Evolutionary conservation across 495 filamentous ascomycete genomes (phyloP).

Genomic region (Geoglossum glabrum): DNA sequence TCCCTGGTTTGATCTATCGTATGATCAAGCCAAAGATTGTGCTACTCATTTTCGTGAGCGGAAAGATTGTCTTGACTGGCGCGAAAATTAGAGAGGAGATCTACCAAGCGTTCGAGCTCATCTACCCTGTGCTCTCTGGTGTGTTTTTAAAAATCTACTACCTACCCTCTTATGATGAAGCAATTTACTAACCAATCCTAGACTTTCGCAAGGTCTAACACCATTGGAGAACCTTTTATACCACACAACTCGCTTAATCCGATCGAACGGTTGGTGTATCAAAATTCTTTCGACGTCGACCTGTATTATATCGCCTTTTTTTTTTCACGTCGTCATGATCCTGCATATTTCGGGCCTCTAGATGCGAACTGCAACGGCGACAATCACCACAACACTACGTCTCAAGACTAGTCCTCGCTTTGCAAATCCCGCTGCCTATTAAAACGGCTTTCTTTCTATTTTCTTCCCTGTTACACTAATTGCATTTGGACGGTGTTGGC

Average conservation of each 20-base stretch:
- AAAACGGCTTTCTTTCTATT: not conserved
- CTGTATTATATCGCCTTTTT: constrained; percentile 19
- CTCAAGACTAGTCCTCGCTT: not conserved
- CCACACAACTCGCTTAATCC: not conserved
- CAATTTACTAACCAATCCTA: constrained; percentile 9
- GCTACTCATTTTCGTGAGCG: constrained; percentile 93
- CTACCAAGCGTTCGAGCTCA: constrained; percentile 96
- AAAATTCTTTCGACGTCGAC: not conserved
- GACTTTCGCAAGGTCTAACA: constrained; percentile 47
- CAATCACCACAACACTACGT: constrained; percentile 13
- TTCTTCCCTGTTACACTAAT: not conserved
- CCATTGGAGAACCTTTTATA: not conserved
- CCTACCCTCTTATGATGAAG: not conserved
- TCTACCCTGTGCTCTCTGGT: constrained; percentile 96
- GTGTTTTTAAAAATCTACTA: too few relatives aligned
- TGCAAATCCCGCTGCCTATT: constrained; percentile 21
- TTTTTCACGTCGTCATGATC: constrained; percentile 25
- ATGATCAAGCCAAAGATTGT: constrained; percentile 99
- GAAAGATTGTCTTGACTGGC: constrained; percentile 95
- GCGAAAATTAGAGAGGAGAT: constrained; percentile 98
- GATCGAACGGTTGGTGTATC: not conserved
- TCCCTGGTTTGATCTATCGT: constrained; percentile 97
- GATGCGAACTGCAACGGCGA: not conserved
- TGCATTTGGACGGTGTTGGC: constrained; percentile 1
- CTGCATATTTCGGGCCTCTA: constrained; percentile 17